phyloP scores from a whole-genome alignment of 2,329 filamentous ascomycete species.

The Exophiala mesophila region DNA sequence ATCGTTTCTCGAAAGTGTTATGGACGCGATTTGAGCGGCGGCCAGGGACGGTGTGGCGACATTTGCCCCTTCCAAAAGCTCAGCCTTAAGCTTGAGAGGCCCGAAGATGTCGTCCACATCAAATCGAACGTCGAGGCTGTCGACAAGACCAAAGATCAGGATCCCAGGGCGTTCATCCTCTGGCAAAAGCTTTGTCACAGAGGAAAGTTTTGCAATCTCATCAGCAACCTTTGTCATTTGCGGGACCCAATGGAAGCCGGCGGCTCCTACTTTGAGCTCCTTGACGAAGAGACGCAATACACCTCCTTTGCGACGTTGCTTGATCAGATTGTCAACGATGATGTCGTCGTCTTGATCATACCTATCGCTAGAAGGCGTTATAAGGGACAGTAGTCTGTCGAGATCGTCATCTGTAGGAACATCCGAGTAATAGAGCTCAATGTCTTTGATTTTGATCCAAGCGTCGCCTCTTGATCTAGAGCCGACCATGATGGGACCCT shows the following conservation, averaged over 20 bases:
- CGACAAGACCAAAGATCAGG: conserved; percentile 66
- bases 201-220: conserved; percentile 76
- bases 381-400: conserved; percentile 73
- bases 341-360: conserved; percentile 90
- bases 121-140: conserved; percentile 56
- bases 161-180: conserved; percentile 92
- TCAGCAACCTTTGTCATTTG: conserved; percentile 67
- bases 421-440: conserved; percentile 67
- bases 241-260: conserved; percentile 60
- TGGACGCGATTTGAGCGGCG: conserved; percentile 65
- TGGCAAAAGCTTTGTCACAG: conserved; percentile 87
- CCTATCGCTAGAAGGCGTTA: conserved; percentile 86
- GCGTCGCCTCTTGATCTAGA: conserved; percentile 54
- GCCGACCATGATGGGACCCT: conserved; percentile 52
- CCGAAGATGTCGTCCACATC: conserved; percentile 68
- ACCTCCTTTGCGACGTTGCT: conserved; percentile 80
- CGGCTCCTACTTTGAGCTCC: conserved; percentile 58
- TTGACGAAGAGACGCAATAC: conserved; percentile 69
- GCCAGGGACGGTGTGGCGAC: conserved; percentile 80
- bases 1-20: conserved; percentile 60
- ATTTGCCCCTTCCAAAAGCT: conserved; percentile 67
- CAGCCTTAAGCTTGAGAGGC: conserved; percentile 52
- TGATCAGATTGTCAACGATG: conserved; percentile 82
- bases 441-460: conserved; percentile 58
- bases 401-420: conserved; percentile 74